Base-by-base conservation (phyloP, 352 stramenopile species). In the Pythium dissotocum region DNA sequence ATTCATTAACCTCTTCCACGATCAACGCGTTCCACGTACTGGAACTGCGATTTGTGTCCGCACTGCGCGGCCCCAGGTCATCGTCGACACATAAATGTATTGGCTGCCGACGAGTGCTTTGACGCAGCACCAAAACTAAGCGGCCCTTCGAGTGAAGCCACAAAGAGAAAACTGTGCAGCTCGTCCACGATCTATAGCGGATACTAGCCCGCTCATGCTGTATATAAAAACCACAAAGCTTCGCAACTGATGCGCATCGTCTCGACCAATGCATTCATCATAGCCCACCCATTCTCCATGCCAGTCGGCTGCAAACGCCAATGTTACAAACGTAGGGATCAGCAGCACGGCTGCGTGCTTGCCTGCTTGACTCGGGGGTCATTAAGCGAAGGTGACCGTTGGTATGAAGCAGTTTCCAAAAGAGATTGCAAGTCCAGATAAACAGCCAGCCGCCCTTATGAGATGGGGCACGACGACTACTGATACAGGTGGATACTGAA, bases 221-320 rank as follows among this genome's bases (percentile, higher is more conserved):
- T 55, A 55, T 55, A 55, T 55, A 55, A 33, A 49, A 49, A 13
- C 14, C 13, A 13, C 13, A n/a, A 49, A 6, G 40, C 55, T 69
- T 40, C 51, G 55, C 3, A 33, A 2, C 40, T 24, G 14, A 40
- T 10, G 35, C 9, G 35, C 35, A 40, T 6, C 6, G 35, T 24
- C 21, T 24, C 21, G 21, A 40, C 6, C 35, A 40, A 40, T 40
- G 35, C 35, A 24, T 24, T 24, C 21, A 24, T 24, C 21, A 24
- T 24, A 24, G 21, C 21, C 21, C 21, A 24, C 21, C 21, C 21
- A 24, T 24, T 24, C 21, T 24, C 21, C 21, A 24, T 24, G 21
- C 21, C 21, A 24, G 21, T 24, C 21, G 21, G 21, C 21, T 24
- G 21, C 21, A 24, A 24, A 24, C 21, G 21, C 21, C 21, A 24